Evolutionary conservation across 2,329 filamentous ascomycete genomes (phyloP), one percentile per base, ranked within the genome.

Genomic region (Colletotrichum graminicola): DNA sequence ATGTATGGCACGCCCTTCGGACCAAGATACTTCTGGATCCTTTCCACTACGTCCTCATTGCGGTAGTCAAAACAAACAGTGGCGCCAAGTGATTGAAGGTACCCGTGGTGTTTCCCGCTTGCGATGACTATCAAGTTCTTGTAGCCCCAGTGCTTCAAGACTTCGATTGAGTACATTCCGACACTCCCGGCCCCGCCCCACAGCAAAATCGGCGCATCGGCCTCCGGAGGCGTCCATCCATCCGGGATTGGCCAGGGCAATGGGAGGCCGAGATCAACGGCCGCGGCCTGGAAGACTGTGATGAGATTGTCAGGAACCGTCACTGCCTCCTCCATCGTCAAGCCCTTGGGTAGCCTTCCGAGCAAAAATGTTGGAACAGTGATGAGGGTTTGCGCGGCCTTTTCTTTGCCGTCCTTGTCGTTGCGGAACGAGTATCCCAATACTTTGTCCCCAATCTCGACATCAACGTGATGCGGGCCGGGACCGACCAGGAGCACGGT

Each of bases 301-400:
- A 91, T 85, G 36, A 89, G 78, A 74, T 90, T 91, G 60, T 87
- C 86, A 0, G 88, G 85, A 2, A 90, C 77, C 0, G 88, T 89
- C 7, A 84, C 86, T 1, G 87, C 87, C 71, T 85, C 81, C 57
- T 83, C 75, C 51, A 84, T 76, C 1, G 80, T 80, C 39, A 86
- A 76, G 32, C 78, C 80, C 14, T 77, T 70, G 1, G 86, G 85
- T 29, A 88, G 69, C 74, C 82, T 84, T 16, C 82, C 84, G 14
- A 86, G 81, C 18, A 87, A 78, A 78, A 83, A 87, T 34, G 85
- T 83, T 0, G 86, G 84, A 0, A 84, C 80, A 0, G 87, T 89
- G 60, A 85, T 80, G 76, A 85, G 90, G 45, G 87, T 83, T 76
- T 91, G 90, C 67, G 88, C 84, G 2, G 84, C 85, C 66, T 87